Conservation (phyloP, 345 rosid species). For the Aethionema arabicum region DNA sequence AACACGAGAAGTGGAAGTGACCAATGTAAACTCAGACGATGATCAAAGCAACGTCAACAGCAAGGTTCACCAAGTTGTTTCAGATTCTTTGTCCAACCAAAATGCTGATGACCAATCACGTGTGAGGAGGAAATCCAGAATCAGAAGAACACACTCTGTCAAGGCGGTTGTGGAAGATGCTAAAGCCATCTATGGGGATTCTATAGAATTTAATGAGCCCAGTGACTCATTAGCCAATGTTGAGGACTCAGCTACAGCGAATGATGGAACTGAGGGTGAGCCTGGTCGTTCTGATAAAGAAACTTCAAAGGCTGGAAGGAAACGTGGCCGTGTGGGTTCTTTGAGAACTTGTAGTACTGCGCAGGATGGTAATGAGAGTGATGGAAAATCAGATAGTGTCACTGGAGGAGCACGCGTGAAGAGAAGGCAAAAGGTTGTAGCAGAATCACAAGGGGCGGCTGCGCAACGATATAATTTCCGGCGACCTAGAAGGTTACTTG, state of each 20-base stretch:
- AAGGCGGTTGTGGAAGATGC: conserved; percentile 83
- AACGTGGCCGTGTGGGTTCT: conserved; percentile 56
- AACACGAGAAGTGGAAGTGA: conserved; percentile 45
- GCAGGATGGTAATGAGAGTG: conserved; percentile 63
- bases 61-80: conserved; percentile 47
- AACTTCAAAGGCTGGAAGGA: conserved; percentile 52
- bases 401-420: conserved; percentile 49
- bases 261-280: conserved; percentile 54
- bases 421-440: conserved; percentile 60
- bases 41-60: conserved; percentile 55
- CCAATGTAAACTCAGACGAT: conserved; percentile 44
- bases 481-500: conserved; percentile 60
- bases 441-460: conserved; percentile 40
- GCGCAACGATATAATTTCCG: conserved; percentile 72
- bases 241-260: conserved; percentile 51
- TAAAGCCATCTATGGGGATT: conserved; percentile 62
- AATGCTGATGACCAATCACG: conserved; percentile 47
- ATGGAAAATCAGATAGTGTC: conserved; percentile 65
- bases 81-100: conserved; percentile 53
- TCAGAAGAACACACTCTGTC: conserved; percentile 64
- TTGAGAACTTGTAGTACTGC: conserved; percentile 55
- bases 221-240: conserved; percentile 43
- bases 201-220: conserved; percentile 45
- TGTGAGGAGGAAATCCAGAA: conserved; percentile 53
- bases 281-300: conserved; percentile 52